Conservation (phyloP, 225 moss, liverwort and hornwort species). For the Physcomitrium patens region DNA sequence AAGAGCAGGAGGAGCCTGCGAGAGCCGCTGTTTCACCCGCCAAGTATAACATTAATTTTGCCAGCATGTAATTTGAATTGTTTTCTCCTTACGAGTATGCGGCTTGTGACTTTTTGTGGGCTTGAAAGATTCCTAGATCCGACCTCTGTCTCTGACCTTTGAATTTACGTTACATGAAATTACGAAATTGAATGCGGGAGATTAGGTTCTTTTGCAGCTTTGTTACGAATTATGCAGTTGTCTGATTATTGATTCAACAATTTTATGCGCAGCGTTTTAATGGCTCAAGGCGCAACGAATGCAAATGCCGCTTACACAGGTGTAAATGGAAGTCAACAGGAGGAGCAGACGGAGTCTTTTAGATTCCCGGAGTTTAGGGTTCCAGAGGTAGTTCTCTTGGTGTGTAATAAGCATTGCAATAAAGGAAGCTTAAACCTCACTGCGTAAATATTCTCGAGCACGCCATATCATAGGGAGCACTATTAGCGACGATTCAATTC, state of each 20-base stretch:
- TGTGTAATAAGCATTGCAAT: neutral
- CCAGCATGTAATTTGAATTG: neutral
- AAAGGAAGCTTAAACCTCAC: neutral
- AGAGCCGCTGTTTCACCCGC: slow-evolving; percentile 30
- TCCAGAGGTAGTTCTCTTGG: slow-evolving; percentile 31
- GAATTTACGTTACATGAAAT: no score
- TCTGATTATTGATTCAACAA: slow-evolving; percentile 8
- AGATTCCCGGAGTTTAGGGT: slow-evolving; percentile 38
- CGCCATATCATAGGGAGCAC: neutral
- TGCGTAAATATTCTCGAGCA: neutral
- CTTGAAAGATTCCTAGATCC: slow-evolving; percentile 12
- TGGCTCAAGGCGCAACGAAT: slow-evolving; percentile 22
- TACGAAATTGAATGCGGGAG: no score
- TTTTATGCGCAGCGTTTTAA: slow-evolving; percentile 31
- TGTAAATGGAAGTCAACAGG: slow-evolving; percentile 27
- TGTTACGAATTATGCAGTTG: neutral
- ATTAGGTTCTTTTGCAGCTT: no score
- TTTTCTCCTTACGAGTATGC: neutral
- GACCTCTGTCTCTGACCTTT: neutral
- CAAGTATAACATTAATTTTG: slow-evolving; percentile 31
- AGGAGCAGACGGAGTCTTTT: slow-evolving; percentile 32
- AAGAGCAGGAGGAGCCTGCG: slow-evolving; percentile 17
- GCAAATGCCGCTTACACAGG: slow-evolving; percentile 14
- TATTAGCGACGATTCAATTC: neutral
- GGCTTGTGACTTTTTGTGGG: neutral